These are phyloP conservation scores for Artomyces pyxidatus DNA, from an alignment of 768 basidiomycete genomes.

Conservation along the genomic window DNA sequence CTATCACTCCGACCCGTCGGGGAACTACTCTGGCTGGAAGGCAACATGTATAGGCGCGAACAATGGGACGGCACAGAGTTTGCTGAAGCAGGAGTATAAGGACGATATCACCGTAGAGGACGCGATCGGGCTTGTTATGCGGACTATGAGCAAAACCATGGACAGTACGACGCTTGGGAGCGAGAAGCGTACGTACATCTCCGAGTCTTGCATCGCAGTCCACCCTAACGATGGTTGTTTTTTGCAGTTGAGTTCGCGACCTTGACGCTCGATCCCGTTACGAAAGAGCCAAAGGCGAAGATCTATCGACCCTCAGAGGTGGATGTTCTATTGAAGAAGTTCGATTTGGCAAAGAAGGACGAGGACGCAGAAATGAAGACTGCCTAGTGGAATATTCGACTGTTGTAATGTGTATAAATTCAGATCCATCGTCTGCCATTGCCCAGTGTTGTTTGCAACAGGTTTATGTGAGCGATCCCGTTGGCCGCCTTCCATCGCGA, in stretches of 20 bases:
- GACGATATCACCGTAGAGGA: slow-evolving; percentile 89
- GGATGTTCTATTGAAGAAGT: slow-evolving; percentile 68
- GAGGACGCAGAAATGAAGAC: slow-evolving; percentile 77
- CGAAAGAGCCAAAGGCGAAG: slow-evolving; percentile 79
- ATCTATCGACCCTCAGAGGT: slow-evolving; percentile 88
- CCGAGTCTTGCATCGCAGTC: slow-evolving; percentile 1
- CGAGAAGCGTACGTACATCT: slow-evolving; percentile 73
- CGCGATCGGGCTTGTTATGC: slow-evolving; percentile 84
- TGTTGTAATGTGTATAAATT: background rate
- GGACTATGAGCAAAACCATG: slow-evolving; percentile 99
- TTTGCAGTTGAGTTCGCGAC: slow-evolving; percentile 90
- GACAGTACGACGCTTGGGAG: slow-evolving; percentile 94
- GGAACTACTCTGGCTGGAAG: slow-evolving; percentile 98
- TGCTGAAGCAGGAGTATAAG: slow-evolving; percentile 98
- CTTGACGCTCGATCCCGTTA: slow-evolving; percentile 71
- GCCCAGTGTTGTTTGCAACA: too few species aligned
- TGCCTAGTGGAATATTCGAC: slow-evolving; percentile 21
- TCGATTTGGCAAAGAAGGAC: slow-evolving; percentile 82
- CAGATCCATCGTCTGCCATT: too few species aligned
- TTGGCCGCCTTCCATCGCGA: too few species aligned
- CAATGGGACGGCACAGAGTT: slow-evolving; percentile 89
- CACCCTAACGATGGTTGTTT: background rate
- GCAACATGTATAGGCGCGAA: slow-evolving; percentile 99
- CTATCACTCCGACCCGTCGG: slow-evolving; percentile 96
- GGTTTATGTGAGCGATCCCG: too few species aligned